A percentile compares a stretch with the other conserved stretches of the same genome.
Conservation (phyloP, 768 basidiomycete genomes). For the Kwoniella dejecticola region DNA sequence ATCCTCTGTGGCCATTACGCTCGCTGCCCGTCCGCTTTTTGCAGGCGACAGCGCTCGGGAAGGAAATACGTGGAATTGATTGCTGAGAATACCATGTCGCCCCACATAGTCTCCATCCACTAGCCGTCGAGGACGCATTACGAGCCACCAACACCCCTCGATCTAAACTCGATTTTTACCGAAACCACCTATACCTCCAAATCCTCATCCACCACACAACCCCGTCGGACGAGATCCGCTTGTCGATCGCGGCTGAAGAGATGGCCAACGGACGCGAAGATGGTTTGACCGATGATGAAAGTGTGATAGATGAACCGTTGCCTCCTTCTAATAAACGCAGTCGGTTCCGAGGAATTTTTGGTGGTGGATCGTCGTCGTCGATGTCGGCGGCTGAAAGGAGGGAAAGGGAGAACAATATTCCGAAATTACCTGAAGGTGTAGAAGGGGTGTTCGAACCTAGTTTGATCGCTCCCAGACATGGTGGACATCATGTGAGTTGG, state of each 20-base stretch:
- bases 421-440: constrained; percentile 51
- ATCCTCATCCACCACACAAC: constrained; percentile 53
- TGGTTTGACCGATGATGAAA: background rate
- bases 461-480: constrained; percentile 20
- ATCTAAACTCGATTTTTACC: constrained; percentile 55
- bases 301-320: constrained; percentile 10
- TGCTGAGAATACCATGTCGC: background rate
- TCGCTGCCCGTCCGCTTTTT: too few species aligned
- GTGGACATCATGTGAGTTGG: constrained; percentile 15
- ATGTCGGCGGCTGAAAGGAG: constrained; percentile 2
- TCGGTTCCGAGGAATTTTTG: constrained; percentile 1
- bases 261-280: constrained; percentile 10
- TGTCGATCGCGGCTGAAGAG: constrained; percentile 28
- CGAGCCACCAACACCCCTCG: constrained; percentile 51
- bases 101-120: constrained; percentile 53
- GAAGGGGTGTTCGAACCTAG: constrained; percentile 54
- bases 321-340: background rate
- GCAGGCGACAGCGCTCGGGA: too few species aligned
- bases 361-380: background rate
- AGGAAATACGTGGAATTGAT: too few species aligned
- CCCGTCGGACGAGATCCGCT: constrained; percentile 23
- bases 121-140: constrained; percentile 54
- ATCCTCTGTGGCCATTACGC: too few species aligned
- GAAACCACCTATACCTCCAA: constrained; percentile 53
- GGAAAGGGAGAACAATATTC: constrained; percentile 2